Evolutionary conservation across 2,329 filamentous ascomycete genomes (phyloP), one percentile per base, ranked within the genome.

Genomic region (Pseudogymnoascus sp.): DNA sequence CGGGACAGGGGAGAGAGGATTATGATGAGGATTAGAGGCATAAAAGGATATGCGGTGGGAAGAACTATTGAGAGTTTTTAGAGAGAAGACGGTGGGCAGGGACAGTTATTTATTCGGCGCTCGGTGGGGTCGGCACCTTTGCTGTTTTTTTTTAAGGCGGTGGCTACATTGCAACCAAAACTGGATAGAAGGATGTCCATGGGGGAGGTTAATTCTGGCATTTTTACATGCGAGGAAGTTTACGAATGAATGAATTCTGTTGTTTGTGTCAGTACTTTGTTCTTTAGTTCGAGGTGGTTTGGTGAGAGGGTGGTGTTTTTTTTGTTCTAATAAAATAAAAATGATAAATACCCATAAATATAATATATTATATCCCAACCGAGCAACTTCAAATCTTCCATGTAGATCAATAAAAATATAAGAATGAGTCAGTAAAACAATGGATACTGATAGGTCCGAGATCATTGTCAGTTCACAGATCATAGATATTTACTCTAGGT

Each of bases 21-120:
- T 39, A 42, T 21, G 59, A 61, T 61, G 59, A 61, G 34, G 59
- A 61, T 40, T 61, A 40, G 21, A 4, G 12, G 51, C 16, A 57
- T 36, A 57, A 34, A 6, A 4, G 1, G 51, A 16, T 10, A 26
- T 12, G 16, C 29, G n/a, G 16, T 57, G 8, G 47, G 23, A 11
- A 23, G 14, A 16, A 31, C 8, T 31, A 31, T 54, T 16, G 4
- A 54, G 21, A n/a, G 45, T 51, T 51, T 51, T 5, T 31, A 14
- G 16, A 21, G 21, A 51, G 42, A 23, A 47, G 21, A n/a, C 5
- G 29, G n/a, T 57, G 51, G 51, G 11, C 16, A 57, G 51, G 51
- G 51, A 57, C 51, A 57, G 51, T 57, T 57, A 14, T 57, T 36
- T 57, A 57, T 34, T 57, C 29, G 51, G 51, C 51, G 51, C 51